phyloP scores from a whole-genome alignment of 2,329 filamentous ascomycete species.

The Pestalotiopsis sp. region DNA sequence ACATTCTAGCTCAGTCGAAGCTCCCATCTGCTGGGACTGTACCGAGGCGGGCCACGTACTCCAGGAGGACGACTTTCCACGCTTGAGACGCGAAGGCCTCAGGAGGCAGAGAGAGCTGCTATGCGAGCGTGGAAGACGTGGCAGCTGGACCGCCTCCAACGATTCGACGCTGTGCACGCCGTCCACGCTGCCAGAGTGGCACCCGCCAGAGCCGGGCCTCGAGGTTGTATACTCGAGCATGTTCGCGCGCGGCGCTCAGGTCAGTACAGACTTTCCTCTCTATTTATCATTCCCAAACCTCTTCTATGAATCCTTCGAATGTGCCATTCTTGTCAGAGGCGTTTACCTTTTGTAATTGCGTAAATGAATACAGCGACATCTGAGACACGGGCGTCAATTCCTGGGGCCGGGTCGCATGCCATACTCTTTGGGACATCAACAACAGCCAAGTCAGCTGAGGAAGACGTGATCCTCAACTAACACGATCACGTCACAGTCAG shows the following conservation, averaged over 20 bases:
- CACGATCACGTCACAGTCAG: slow-evolving; percentile 7
- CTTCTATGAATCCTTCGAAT: neutral
- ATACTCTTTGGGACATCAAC: neutral
- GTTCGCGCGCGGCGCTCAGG: neutral
- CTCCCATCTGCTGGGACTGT: neutral
- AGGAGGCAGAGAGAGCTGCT: neutral
- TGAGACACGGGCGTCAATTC: neutral
- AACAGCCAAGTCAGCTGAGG: neutral
- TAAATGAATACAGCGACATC: neutral
- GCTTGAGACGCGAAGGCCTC: neutral
- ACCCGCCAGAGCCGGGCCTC: slow-evolving; percentile 2
- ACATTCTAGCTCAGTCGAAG: neutral
- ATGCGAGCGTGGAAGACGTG: no score
- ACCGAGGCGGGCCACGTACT: neutral
- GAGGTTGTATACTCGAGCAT: neutral
- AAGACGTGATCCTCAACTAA: neutral
- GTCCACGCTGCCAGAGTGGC: slow-evolving; percentile 3
- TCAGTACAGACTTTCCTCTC: neutral
- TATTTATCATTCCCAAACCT: neutral
- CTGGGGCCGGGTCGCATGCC: neutral
- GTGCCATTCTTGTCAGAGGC: neutral
- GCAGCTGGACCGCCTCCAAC: neutral
- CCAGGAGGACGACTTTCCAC: neutral
- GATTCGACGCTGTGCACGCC: neutral
- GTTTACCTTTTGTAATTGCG: neutral